A percentile compares a stretch with the other conserved stretches of the same genome.
Conservation (phyloP, 768 basidiomycete species). For the Tricholomella constricta region DNA sequence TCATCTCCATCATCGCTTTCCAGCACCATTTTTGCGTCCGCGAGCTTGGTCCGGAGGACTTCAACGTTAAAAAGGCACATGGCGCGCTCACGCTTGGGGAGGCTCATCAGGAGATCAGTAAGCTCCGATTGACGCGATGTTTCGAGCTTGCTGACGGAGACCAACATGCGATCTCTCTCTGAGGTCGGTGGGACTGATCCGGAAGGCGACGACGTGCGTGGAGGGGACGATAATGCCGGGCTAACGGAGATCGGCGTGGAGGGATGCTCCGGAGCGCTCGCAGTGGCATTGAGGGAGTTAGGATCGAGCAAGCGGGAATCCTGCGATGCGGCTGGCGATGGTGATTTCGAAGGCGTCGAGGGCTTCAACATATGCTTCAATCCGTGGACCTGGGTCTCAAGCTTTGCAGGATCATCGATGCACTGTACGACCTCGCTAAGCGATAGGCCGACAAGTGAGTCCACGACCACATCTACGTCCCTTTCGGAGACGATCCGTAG, state of each 20-base stretch:
- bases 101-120: conserved; percentile 78
- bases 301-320: conserved; percentile 73
- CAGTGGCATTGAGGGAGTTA: conserved; percentile 66
- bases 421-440: conserved; percentile 77
- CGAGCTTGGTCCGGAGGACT: conserved; percentile 72
- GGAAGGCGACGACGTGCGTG: conserved; percentile 81
- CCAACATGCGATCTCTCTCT: conserved; percentile 74
- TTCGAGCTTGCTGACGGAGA: conserved; percentile 68
- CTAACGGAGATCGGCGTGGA: conserved; percentile 82
- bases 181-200: conserved; percentile 59
- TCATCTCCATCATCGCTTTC: conserved; percentile 68
- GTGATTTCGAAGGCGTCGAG: conserved; percentile 52
- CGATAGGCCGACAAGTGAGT: conserved; percentile 68
- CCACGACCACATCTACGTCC: conserved; percentile 68
- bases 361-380: conserved; percentile 36
- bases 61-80: conserved; percentile 91
- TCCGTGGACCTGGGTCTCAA: conserved; percentile 62
- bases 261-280: conserved; percentile 88
- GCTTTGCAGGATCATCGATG: conserved; percentile 68
- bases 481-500: conserved; percentile 51
- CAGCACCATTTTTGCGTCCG: conserved; percentile 80
- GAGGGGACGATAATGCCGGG: conserved; percentile 75
- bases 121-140: conserved; percentile 60
- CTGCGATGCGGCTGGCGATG: conserved; percentile 59
- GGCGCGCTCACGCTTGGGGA: conserved; percentile 86